Conservation (phyloP, 2,329 filamentous ascomycete genomes). For the Apiospora koreana region DNA sequence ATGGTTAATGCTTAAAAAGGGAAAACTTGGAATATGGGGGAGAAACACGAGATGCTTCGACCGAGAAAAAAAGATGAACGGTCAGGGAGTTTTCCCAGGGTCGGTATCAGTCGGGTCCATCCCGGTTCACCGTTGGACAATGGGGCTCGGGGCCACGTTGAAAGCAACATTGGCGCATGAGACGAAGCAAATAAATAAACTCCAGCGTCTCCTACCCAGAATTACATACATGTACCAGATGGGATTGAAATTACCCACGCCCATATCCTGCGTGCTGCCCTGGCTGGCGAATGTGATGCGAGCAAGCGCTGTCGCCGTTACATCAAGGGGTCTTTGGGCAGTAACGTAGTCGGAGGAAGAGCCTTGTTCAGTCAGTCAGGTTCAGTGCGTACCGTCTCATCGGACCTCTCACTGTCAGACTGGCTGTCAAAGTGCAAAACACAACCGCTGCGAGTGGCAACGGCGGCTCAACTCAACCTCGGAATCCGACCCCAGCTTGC, state of each 20-base stretch:
- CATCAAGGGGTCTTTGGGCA: constrained; percentile 5
- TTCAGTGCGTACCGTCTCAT: neutral
- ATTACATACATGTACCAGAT: neutral
- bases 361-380: no score
- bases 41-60: neutral
- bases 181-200: neutral
- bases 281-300: neutral
- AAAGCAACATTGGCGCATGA: neutral
- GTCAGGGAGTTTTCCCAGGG: neutral
- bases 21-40: constrained; percentile 1
- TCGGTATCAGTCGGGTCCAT: neutral
- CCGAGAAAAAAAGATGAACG: constrained; percentile 2
- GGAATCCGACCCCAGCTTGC: neutral
- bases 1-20: neutral
- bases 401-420: neutral
- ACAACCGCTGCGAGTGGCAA: neutral
- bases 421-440: neutral
- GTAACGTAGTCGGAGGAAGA: neutral
- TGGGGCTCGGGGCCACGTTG: neutral
- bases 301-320: neutral
- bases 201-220: neutral
- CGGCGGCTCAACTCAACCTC: neutral
- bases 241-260: neutral
- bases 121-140: neutral
- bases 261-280: neutral